Conservation (phyloP, 2,329 filamentous ascomycete species). For the Aureobasidium lini region DNA sequence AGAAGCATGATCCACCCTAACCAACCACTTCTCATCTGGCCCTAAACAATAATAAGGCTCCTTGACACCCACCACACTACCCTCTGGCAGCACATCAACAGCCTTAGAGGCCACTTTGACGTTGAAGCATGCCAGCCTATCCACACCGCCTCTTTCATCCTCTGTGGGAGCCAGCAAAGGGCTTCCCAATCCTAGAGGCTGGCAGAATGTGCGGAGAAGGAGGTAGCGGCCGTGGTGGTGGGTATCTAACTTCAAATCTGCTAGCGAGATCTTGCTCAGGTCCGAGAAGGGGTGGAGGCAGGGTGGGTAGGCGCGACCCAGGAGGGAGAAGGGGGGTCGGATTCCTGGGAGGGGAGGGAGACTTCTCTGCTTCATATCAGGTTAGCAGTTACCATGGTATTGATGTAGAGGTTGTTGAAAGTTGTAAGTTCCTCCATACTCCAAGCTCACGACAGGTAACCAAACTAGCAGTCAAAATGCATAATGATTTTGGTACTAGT, state of each 20-base stretch:
- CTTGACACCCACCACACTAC: conserved; percentile 21
- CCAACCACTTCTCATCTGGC: conserved; percentile 5
- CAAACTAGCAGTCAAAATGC: too few species aligned
- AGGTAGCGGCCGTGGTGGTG: conserved; percentile 19
- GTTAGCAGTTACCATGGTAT: too few species aligned
- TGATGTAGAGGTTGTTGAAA: too few species aligned
- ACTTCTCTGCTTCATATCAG: too few species aligned
- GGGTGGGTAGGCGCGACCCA: conserved; percentile 17
- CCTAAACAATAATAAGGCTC: conserved; percentile 20
- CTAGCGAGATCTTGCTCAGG: conserved; percentile 17
- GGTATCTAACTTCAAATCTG: conserved; percentile 19
- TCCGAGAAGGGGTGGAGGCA: conserved; percentile 15
- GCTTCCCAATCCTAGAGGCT: conserved; percentile 2
- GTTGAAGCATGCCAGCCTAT: conserved; percentile 21
- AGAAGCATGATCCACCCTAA: conserved; percentile 24
- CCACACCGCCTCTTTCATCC: conserved; percentile 31
- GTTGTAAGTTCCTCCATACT: too few species aligned
- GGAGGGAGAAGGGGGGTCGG: too few species aligned
- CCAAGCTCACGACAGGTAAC: too few species aligned
- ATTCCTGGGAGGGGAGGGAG: too few species aligned
- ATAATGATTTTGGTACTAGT: too few species aligned
- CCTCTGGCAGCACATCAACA: conserved; percentile 14
- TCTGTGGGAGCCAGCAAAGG: conserved; percentile 22
- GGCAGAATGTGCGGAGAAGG: conserved; percentile 18
- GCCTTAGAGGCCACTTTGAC: conserved; percentile 2